Conservation (phyloP, 140 eudicot genomes). For the Anethum foeniculum region DNA sequence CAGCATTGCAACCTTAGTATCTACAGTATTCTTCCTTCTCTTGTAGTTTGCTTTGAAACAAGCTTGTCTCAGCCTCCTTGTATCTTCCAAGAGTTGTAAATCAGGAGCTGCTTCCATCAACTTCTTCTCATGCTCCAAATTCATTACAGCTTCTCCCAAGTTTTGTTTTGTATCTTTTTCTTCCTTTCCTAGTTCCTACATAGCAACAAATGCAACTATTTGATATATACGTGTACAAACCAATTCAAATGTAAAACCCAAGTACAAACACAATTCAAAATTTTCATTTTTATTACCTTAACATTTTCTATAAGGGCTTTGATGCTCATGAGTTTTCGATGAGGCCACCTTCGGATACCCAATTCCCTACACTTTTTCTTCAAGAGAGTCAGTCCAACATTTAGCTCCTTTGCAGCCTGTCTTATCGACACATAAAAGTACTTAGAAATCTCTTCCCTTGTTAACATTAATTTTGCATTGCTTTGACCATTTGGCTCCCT, state of each 20-base stretch:
- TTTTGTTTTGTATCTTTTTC: background rate
- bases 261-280: background rate
- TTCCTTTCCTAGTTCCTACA: background rate
- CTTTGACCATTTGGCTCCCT: background rate
- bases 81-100: background rate
- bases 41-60: slow-evolving; percentile 5
- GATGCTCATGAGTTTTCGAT: slow-evolving; percentile 74
- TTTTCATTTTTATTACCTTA: slow-evolving; percentile 30
- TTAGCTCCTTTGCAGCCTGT: slow-evolving; percentile 70
- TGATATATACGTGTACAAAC: background rate
- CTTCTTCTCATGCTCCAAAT: slow-evolving; percentile 1
- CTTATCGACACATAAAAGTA: slow-evolving; percentile 82
- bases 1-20: background rate
- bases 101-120: slow-evolving; percentile 1
- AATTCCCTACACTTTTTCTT: slow-evolving; percentile 79
- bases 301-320: slow-evolving; percentile 71
- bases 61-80: slow-evolving; percentile 6
- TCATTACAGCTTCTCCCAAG: background rate
- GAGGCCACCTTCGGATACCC: slow-evolving; percentile 95
- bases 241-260: no score
- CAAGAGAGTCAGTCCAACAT: slow-evolving; percentile 65
- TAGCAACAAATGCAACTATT: background rate
- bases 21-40: background rate
- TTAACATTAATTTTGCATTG: slow-evolving; percentile 28
- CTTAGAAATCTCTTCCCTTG: slow-evolving; percentile 45